Base-by-base conservation (phyloP, 805 yeast genomes). In the Saccharomycopsis vini region DNA sequence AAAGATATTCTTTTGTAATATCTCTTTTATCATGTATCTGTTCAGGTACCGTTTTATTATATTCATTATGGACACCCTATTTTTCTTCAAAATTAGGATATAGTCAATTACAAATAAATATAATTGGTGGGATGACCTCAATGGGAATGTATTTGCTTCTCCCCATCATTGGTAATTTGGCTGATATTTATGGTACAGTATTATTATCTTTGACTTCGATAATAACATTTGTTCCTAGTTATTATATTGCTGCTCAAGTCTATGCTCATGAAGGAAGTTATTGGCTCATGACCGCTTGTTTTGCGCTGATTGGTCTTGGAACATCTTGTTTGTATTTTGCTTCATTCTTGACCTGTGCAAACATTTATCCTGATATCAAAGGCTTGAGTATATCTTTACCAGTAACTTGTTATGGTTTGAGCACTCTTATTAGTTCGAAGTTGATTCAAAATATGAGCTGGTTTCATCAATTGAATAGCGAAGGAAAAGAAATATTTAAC, bases 381-480 rank as follows among this genome's bases (percentile, higher is more conserved):
- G 81, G 95, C 2, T 61, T 90, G 44, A 83, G 95, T 26, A 86
- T 90, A 36, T 81, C 94, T 42, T 71, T 83, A 36, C 98, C 98
- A 0, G 89, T 90, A 2, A 75, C 95, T 0, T 81, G 81, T 50
- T 89, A 82, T 60, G 98, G 97, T 1, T 56, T 87, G 24, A 81
- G 95, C 4, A 75, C 95, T 2, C 65, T 92, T 44, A 61, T 89
- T 39, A 81, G 84, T 3, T 72, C 95, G 0, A 88, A 79, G 57
- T 56, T 75, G 36, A 60, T 75, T 57, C 73, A 69, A 47, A 56
- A 70, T 20, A 50, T 52, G 5, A 64, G 61, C 57, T 66, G 78
- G 53, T 60, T 59, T 51, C 50, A 62, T 40, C 54, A 50, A 19
- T 29, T 49, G 3, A 51, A 49, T 1, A 48, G 43, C 12, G 48